A percentile compares a stretch with the other conserved stretches of the same genome.
These are phyloP conservation scores for Trametes coccinea DNA, from an alignment of 768 basidiomycete genomes.

Conservation along the genomic window DNA sequence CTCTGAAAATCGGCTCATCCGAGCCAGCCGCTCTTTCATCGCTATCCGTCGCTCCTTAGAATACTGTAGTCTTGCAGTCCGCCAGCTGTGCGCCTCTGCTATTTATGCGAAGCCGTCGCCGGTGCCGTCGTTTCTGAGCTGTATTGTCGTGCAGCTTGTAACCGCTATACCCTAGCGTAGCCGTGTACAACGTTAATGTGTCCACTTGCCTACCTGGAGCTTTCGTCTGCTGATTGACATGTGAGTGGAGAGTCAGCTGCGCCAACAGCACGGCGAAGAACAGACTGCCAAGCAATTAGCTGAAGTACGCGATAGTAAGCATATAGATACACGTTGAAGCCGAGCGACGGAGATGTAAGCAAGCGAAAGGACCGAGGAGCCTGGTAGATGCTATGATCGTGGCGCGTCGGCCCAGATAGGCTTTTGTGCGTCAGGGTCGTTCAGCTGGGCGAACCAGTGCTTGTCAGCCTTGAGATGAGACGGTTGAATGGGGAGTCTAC, in stretches of 20 bases:
- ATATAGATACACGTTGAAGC: constrained; percentile 5
- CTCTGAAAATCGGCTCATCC: not conserved
- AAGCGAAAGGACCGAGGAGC: not conserved
- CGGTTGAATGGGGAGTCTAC: constrained; percentile 2
- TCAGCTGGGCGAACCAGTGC: constrained; percentile 22
- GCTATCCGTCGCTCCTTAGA: constrained; percentile 3
- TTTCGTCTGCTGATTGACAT: not conserved
- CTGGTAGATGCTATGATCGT: constrained; percentile 8
- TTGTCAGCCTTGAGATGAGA: not conserved
- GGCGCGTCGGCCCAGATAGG: constrained; percentile 37
- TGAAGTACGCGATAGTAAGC: not conserved
- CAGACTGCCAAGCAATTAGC: not conserved
- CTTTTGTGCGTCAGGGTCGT: constrained; percentile 38
- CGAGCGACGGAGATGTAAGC: not conserved
- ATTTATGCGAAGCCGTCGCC: constrained; percentile 1
- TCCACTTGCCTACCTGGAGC: not conserved
- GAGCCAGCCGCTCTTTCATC: not conserved
- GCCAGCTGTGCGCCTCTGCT: not conserved
- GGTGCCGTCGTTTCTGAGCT: constrained; percentile 4
- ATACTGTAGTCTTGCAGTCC: not conserved
- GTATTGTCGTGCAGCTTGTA: constrained; percentile 18
- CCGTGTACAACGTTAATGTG: constrained; percentile 10
- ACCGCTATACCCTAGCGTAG: constrained; percentile 4
- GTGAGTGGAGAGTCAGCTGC: not conserved
- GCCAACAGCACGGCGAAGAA: no score